Base-by-base conservation (phyloP, 192 early-diverging fungal species). In the Umbelopsis sp. region DNA sequence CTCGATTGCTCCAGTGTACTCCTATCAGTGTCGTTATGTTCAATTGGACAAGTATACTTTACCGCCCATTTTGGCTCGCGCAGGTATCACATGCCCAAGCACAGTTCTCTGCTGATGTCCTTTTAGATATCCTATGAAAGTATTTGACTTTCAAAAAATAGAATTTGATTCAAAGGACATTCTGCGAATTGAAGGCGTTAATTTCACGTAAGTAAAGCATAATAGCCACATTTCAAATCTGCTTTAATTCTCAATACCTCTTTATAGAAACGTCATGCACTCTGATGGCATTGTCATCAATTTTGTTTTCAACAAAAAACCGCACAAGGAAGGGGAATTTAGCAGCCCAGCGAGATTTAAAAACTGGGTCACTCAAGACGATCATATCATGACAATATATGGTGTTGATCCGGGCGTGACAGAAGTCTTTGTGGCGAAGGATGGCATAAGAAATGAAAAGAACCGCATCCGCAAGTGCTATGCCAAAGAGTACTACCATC, bases 401-500 rank as follows among this genome's bases (percentile, higher is more conserved):
- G 61, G 23, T 46, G 61, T 64, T 3, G 61, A 64, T 30, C 33
- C 23, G 1, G 30, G 61, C 16, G 30, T 46, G 2, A 64, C 61
- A 2, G 61, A 64, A 6, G 33, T 64, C 11, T 64, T 64, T 13
- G 61, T 64, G 1, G 61, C 61, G 2, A 12, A 8, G 1, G 61
- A 64, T 64, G 50, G 50, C 8, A 23, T 22, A 4, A 52, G 1
- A 2, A 9, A 18, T 2, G 50, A 52, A 2, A 6, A 9, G 9
- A n/a, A 52, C 22, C 6, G 21, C 3, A 22, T 52, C 22, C 50
- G 50, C 16, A 52, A 52, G 22, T 22, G 20, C 50, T 22, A 1
- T 37, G 1, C 61, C 44, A 64, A 27, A 15, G 61, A 64, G 23
- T 64, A 64, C 33, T 64, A 64, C 13, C 9, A 37, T 64, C 61